Conservation (phyloP, 352 stramenopile genomes). For the Globisporangium alternatum region DNA sequence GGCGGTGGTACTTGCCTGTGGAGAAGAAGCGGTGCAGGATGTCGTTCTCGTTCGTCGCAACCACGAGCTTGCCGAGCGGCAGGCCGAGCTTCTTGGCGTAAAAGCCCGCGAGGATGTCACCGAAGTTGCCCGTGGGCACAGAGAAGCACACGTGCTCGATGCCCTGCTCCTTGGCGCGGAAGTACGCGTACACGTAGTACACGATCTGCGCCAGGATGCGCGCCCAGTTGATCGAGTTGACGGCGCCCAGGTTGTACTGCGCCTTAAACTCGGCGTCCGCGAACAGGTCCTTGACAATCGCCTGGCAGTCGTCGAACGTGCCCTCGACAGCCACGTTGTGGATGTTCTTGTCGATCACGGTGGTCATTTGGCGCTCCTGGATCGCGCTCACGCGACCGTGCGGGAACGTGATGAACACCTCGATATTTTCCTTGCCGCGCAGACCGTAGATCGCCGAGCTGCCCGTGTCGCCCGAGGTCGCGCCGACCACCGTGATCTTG, state of each 20-base stretch:
- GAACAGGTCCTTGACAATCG: slow-evolving; percentile 99
- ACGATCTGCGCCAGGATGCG: slow-evolving; percentile 98
- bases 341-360: slow-evolving; percentile 97
- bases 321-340: slow-evolving; percentile 94
- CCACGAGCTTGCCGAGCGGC: slow-evolving; percentile 94
- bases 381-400: slow-evolving; percentile 95
- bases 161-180: slow-evolving; percentile 77
- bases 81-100: slow-evolving; percentile 94
- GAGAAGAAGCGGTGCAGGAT: slow-evolving; percentile 98
- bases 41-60: slow-evolving; percentile 99
- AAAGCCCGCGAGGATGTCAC: slow-evolving; percentile 97
- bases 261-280: slow-evolving; percentile 92
- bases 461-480: slow-evolving; percentile 97
- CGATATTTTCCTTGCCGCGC: slow-evolving; percentile 96
- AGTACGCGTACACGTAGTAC: slow-evolving; percentile 99
- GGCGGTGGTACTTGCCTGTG: slow-evolving; percentile 95
- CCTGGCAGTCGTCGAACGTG: slow-evolving; percentile 99
- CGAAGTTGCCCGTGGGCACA: slow-evolving; percentile 99
- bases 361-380: slow-evolving; percentile 99
- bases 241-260: slow-evolving; percentile 92
- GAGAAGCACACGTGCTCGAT: slow-evolving; percentile 90
- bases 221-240: slow-evolving; percentile 99
- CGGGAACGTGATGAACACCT: slow-evolving; percentile 98
- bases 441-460: slow-evolving; percentile 98
- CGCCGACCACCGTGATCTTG: slow-evolving; percentile 95